Evolutionary conservation across 169 alveolate genomes (phyloP).

Genomic region (Cryptosporidium baileyi): DNA sequence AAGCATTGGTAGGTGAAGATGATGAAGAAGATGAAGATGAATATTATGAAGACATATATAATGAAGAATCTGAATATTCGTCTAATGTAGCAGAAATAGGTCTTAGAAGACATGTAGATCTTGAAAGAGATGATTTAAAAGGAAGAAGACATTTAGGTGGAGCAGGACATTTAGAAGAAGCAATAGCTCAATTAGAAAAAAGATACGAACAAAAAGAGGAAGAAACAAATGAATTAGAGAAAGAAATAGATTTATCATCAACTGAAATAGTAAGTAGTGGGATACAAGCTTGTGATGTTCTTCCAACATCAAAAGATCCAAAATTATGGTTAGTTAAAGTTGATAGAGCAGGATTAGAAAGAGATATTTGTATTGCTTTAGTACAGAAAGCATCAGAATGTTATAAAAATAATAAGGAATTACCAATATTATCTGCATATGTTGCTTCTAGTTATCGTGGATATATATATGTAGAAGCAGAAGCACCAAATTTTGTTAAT

Average conservation of each 20-base stretch:
- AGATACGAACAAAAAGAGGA: constrained; percentile 82
- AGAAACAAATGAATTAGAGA: constrained; percentile 74
- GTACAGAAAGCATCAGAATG: constrained; percentile 79
- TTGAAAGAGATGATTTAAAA: constrained; percentile 21
- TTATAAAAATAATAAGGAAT: constrained; percentile 73
- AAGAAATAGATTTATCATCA: constrained; percentile 74
- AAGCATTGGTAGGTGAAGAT: constrained; percentile 84
- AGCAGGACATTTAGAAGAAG: constrained; percentile 82
- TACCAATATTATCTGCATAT: constrained; percentile 81
- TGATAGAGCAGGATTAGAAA: constrained; percentile 76
- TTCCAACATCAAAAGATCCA: constrained; percentile 81
- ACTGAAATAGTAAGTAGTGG: constrained; percentile 44
- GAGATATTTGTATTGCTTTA: constrained; percentile 79
- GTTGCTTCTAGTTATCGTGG: constrained; percentile 83
- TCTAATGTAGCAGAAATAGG: constrained; percentile 73
- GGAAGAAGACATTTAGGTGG: constrained; percentile 81
- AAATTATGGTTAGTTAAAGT: constrained; percentile 83
- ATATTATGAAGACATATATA: constrained; percentile 80
- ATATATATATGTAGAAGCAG: constrained; percentile 83
- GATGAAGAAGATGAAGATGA: constrained; percentile 85
- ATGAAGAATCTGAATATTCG: constrained; percentile 76
- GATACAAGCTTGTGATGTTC: constrained; percentile 52
- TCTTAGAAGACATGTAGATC: constrained; percentile 23
- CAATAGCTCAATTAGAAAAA: constrained; percentile 82
- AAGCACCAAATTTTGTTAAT: constrained; percentile 77